Conservation (phyloP, 176 grass and related monocot species). For the Pontederia crassipes region DNA sequence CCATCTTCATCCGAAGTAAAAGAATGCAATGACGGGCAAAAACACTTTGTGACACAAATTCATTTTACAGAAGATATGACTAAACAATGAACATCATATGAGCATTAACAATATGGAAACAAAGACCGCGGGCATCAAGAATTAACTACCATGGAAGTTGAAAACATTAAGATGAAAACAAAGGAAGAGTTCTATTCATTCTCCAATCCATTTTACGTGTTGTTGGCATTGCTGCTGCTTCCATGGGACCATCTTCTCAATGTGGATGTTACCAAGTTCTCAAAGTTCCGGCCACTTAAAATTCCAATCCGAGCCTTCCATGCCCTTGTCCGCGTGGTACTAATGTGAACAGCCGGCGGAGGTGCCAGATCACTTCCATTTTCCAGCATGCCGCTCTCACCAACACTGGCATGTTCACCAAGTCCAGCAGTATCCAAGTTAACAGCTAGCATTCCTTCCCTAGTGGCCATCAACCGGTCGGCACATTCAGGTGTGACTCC, state of each 20-base stretch:
- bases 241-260: conserved; percentile 22
- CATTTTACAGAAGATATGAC: too few species aligned
- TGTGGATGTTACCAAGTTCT: conserved; percentile 39
- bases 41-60: too few species aligned
- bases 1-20: too few species aligned
- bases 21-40: too few species aligned
- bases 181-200: neutral
- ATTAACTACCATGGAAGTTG: neutral
- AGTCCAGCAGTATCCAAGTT: conserved; percentile 44
- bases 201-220: conserved; percentile 3
- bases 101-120: neutral
- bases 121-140: neutral
- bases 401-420: conserved; percentile 26
- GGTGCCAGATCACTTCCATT: conserved; percentile 45
- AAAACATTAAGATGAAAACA: neutral
- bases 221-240: conserved; percentile 24
- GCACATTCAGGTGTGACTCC: conserved; percentile 55
- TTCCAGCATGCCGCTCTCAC: conserved; percentile 47
- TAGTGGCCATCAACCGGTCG: conserved; percentile 46
- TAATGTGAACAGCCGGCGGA: conserved; percentile 18
- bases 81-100: neutral
- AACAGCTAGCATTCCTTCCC: conserved; percentile 46
- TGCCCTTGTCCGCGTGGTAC: conserved; percentile 22
- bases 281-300: conserved; percentile 33
- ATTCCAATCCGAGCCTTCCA: conserved; percentile 39